phyloP scores from a whole-genome alignment of 1,139 yeast genomes.

The Nakaseomyces nivariensis region DNA sequence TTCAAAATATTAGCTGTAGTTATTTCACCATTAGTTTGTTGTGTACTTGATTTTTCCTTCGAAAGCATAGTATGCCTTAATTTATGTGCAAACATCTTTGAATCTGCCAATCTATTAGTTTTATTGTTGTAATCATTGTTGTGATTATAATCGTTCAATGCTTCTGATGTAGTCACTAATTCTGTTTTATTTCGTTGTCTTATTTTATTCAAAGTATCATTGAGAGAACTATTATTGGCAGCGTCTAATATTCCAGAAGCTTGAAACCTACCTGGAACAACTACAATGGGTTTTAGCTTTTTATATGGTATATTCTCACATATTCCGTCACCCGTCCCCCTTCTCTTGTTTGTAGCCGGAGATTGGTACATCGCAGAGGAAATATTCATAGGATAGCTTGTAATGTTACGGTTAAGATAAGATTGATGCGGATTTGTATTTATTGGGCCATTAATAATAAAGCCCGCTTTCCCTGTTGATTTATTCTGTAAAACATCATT shows the following conservation, averaged over 20 bases:
- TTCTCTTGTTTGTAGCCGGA: too few species aligned
- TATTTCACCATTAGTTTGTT: neutral
- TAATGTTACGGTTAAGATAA: too few species aligned
- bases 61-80: neutral
- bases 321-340: too few species aligned
- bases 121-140: too few species aligned
- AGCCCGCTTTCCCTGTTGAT: too few species aligned
- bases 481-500: too few species aligned
- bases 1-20: neutral
- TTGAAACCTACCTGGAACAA: neutral
- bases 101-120: neutral
- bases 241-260: neutral
- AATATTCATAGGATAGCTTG: too few species aligned
- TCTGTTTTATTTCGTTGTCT: neutral
- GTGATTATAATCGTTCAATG: too few species aligned
- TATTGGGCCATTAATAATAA: too few species aligned
- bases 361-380: too few species aligned
- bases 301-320: neutral
- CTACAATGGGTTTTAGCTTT: neutral
- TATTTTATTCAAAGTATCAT: neutral
- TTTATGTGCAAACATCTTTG: neutral
- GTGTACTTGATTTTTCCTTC: neutral
- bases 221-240: neutral
- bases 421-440: too few species aligned
- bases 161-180: neutral